Conservation (phyloP, 2,329 filamentous ascomycete species). For the Rhinocladiella mackenziei region DNA sequence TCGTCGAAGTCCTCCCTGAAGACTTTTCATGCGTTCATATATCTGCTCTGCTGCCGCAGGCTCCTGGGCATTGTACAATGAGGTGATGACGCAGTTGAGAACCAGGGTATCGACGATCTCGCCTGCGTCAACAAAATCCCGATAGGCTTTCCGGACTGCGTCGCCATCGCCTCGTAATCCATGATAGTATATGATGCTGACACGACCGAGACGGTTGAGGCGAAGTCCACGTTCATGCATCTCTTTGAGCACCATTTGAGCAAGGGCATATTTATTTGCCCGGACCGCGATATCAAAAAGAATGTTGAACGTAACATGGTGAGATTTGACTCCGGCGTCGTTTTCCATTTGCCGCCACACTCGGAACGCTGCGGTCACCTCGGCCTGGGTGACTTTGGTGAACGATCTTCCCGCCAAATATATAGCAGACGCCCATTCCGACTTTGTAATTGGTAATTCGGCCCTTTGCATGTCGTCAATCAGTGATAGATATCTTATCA, state of each 20-base stretch:
- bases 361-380: slow-evolving; percentile 66
- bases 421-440: slow-evolving; percentile 82
- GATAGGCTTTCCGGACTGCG: slow-evolving; percentile 72
- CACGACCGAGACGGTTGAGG: slow-evolving; percentile 75
- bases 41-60: slow-evolving; percentile 71
- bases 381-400: slow-evolving; percentile 49
- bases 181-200: slow-evolving; percentile 77
- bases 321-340: slow-evolving; percentile 59
- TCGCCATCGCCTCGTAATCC: slow-evolving; percentile 70
- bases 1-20: slow-evolving; percentile 42
- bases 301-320: slow-evolving; percentile 85
- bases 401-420: slow-evolving; percentile 72
- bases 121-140: slow-evolving; percentile 74
- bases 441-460: slow-evolving; percentile 62
- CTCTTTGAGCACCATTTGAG: slow-evolving; percentile 79
- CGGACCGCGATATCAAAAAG: slow-evolving; percentile 86
- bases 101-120: slow-evolving; percentile 85
- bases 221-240: slow-evolving; percentile 66
- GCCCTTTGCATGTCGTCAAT: slow-evolving; percentile 76
- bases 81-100: slow-evolving; percentile 79
- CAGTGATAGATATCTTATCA: slow-evolving; percentile 77
- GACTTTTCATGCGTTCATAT: slow-evolving; percentile 76
- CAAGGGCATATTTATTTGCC: slow-evolving; percentile 75
- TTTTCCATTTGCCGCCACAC: slow-evolving; percentile 90
- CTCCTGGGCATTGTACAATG: slow-evolving; percentile 73